These are phyloP conservation scores for Phytophthora macrochlamydospora DNA, from an alignment of 352 stramenopile species.

Conservation along the genomic window DNA sequence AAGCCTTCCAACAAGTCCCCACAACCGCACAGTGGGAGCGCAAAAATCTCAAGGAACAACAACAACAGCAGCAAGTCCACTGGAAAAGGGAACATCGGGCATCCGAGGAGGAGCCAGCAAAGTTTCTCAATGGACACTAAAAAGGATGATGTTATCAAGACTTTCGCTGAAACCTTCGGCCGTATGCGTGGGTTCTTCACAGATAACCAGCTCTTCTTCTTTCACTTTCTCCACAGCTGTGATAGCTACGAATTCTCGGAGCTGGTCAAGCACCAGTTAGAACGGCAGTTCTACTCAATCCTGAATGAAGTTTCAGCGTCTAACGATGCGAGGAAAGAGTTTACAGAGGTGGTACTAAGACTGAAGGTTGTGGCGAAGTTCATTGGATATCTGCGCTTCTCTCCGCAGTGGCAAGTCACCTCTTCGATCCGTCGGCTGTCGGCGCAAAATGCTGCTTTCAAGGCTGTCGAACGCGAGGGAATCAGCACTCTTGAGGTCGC, in stretches of 20 bases:
- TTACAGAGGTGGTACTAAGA: slow-evolving; percentile 62
- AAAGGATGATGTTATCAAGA: slow-evolving; percentile 25
- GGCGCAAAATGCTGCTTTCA: slow-evolving; percentile 53
- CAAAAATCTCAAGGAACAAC: not conserved
- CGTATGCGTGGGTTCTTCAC: slow-evolving; percentile 50
- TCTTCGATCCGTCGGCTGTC: slow-evolving; percentile 35
- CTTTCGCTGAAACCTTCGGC: slow-evolving; percentile 30
- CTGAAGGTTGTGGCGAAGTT: slow-evolving; percentile 77
- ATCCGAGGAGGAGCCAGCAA: slow-evolving; percentile 14
- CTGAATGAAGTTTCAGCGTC: slow-evolving; percentile 12
- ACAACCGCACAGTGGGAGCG: slow-evolving; percentile 2
- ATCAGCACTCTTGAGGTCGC: slow-evolving; percentile 50
- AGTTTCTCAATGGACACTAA: not conserved
- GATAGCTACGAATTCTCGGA: slow-evolving; percentile 70
- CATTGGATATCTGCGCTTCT: slow-evolving; percentile 67
- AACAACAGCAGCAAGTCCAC: slow-evolving; percentile 13
- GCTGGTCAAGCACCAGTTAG: slow-evolving; percentile 62
- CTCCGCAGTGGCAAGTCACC: slow-evolving; percentile 61
- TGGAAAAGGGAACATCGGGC: slow-evolving; percentile 16
- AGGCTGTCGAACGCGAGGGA: slow-evolving; percentile 53
- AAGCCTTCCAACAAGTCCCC: slow-evolving; percentile 35
- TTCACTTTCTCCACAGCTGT: slow-evolving; percentile 67
- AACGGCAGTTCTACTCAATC: slow-evolving; percentile 51
- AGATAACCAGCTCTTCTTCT: slow-evolving; percentile 81
- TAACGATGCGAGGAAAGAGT: slow-evolving; percentile 54